Evolutionary conservation across 352 stramenopile genomes (phyloP).

Genomic region (Phytophthora cryptogea): DNA sequence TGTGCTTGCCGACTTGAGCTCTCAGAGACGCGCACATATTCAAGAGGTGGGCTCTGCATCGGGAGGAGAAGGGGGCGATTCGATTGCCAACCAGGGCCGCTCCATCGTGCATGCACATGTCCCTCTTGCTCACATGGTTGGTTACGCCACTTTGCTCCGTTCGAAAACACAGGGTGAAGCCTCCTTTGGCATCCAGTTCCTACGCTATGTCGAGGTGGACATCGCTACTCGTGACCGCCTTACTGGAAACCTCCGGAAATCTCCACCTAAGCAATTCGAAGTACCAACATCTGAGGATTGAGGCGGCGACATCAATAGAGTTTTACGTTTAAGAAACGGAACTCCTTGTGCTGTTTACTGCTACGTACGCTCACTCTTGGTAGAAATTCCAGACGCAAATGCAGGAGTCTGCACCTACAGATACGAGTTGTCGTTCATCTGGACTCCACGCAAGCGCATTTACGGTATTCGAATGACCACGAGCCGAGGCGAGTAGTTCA

Average conservation of each 20-base stretch:
- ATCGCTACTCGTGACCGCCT: slow-evolving; percentile 53
- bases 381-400: slow-evolving; percentile 94
- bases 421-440: slow-evolving; percentile 92
- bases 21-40: slow-evolving; percentile 67
- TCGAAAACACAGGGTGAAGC: slow-evolving; percentile 83
- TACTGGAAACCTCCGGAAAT: slow-evolving; percentile 28
- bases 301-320: slow-evolving; percentile 23
- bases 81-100: slow-evolving; percentile 37
- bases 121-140: slow-evolving; percentile 77
- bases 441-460: slow-evolving; percentile 85
- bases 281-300: slow-evolving; percentile 4
- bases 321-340: slow-evolving; percentile 6
- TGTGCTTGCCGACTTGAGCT: slow-evolving; percentile 78
- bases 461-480: slow-evolving; percentile 77
- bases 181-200: slow-evolving; percentile 78
- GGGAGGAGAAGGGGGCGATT: slow-evolving; percentile 24
- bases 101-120: slow-evolving; percentile 70
- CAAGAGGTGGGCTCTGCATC: slow-evolving; percentile 56
- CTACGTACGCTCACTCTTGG: slow-evolving; percentile 14
- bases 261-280: slow-evolving; percentile 12
- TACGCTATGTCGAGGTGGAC: slow-evolving; percentile 72
- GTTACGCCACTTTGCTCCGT: slow-evolving; percentile 76
- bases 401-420: slow-evolving; percentile 88
- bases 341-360: neutral
- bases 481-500: slow-evolving; percentile 48